Percentiles rank a stretch among this genome's conserved stretches.
phyloP scores from a whole-genome alignment of 108 stramenopile genomes.

The Pinguiococcus pyrenoidosus region DNA sequence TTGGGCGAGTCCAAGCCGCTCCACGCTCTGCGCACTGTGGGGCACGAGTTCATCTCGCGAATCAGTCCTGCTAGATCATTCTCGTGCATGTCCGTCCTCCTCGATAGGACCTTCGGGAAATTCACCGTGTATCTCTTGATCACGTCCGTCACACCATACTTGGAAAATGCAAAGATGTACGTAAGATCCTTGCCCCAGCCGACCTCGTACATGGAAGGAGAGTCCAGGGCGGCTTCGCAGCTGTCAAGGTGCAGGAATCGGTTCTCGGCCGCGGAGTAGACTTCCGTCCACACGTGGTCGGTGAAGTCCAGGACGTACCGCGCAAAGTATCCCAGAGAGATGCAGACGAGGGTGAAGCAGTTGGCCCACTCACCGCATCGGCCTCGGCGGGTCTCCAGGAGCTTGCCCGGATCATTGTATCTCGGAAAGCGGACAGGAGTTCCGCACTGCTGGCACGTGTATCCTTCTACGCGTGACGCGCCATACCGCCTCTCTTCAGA shows the following conservation, averaged over 20 bases:
- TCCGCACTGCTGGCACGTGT: slow-evolving; percentile 45
- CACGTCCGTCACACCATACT: slow-evolving; percentile 68
- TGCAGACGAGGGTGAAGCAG: slow-evolving; percentile 69
- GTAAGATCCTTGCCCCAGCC: slow-evolving; percentile 89
- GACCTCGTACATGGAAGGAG: slow-evolving; percentile 85
- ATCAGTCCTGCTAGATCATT: background rate
- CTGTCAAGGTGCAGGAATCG: slow-evolving; percentile 78
- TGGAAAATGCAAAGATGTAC: slow-evolving; percentile 51
- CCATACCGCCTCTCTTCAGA: no score
- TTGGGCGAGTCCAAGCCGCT: background rate
- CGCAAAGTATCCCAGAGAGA: slow-evolving; percentile 74
- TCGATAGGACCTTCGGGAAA: background rate
- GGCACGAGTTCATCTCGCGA: no score
- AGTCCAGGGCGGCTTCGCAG: slow-evolving; percentile 81
- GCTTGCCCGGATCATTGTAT: slow-evolving; percentile 61
- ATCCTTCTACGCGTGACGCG: slow-evolving; percentile 40
- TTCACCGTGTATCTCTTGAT: slow-evolving; percentile 68
- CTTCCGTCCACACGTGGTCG: slow-evolving; percentile 97
- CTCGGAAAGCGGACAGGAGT: slow-evolving; percentile 68
- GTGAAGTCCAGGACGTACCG: slow-evolving; percentile 81
- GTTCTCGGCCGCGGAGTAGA: slow-evolving; percentile 39
- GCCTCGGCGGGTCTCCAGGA: slow-evolving; percentile 42
- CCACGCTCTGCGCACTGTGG: no score
- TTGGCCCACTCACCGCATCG: slow-evolving; percentile 98
- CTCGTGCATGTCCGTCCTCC: background rate